Conservation (phyloP, 2,329 filamentous ascomycete species). For the Raffaelea albimanens region DNA sequence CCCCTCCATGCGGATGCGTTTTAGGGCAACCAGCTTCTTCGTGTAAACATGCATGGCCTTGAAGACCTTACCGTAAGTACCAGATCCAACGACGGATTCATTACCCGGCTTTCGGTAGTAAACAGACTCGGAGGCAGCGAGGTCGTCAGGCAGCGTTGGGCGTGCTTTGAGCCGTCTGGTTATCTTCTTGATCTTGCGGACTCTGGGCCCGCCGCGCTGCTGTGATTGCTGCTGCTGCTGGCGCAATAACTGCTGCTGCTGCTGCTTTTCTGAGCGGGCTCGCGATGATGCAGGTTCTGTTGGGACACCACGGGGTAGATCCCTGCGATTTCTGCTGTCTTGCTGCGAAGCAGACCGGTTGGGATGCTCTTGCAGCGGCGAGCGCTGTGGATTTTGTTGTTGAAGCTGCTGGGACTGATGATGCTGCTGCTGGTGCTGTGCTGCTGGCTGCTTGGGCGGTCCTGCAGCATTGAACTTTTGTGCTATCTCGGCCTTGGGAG, state of each 20-base stretch:
- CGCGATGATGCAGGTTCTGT: constrained; percentile 45
- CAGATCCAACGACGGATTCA: constrained; percentile 89
- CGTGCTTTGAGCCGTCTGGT: constrained; percentile 62
- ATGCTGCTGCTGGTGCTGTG: constrained; percentile 14
- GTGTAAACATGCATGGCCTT: constrained; percentile 92
- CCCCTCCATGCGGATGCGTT: constrained; percentile 89
- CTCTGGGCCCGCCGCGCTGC: constrained; percentile 32
- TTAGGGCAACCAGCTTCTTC: constrained; percentile 71
- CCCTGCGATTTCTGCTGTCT: constrained; percentile 22
- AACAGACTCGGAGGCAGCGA: constrained; percentile 74
- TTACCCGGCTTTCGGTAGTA: constrained; percentile 96
- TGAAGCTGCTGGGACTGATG: neutral
- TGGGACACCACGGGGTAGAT: constrained; percentile 39
- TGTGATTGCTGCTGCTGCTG: constrained; percentile 13
- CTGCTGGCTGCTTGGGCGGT: constrained; percentile 23
- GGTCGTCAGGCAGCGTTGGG: constrained; percentile 61
- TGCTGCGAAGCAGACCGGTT: neutral
- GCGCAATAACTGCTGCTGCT: constrained; percentile 7
- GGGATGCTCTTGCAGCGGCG: neutral
- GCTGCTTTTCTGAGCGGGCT: constrained; percentile 16
- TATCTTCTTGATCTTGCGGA: constrained; percentile 56
- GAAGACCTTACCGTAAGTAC: constrained; percentile 93
- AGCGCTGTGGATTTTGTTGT: neutral
- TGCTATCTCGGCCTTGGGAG: constrained; percentile 56
- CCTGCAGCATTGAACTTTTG: constrained; percentile 60